Conservation (phyloP, 306 rosid species). For the Sesbania bispinosa region DNA sequence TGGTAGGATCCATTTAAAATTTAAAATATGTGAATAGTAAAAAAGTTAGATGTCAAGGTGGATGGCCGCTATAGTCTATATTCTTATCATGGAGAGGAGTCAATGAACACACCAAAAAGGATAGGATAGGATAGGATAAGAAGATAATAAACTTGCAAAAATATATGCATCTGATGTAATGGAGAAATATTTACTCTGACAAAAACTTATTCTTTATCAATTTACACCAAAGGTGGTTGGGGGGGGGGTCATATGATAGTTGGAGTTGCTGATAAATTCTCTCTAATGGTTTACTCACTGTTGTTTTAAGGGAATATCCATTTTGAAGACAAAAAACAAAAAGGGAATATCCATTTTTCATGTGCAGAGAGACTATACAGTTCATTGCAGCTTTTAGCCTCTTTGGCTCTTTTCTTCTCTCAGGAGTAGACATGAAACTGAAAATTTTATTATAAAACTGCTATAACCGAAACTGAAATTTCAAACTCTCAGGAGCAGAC, state of each 20-base stretch:
- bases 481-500: background rate
- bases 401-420: background rate
- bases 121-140: background rate
- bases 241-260: background rate
- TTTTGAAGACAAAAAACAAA: too few species aligned
- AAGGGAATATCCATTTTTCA: too few species aligned
- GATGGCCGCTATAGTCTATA: too few species aligned
- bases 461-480: background rate
- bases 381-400: background rate
- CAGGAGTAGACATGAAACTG: too few species aligned
- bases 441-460: too few species aligned
- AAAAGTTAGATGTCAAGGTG: too few species aligned
- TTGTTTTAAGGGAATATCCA: too few species aligned
- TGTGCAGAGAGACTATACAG: background rate
- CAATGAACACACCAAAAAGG: background rate
- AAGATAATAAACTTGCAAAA: background rate
- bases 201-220: background rate
- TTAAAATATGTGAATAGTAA: too few species aligned
- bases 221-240: background rate
- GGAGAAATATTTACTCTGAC: background rate
- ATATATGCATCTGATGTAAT: background rate
- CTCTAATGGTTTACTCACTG: too few species aligned
- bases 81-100: constrained; percentile 8
- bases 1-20: too few species aligned
- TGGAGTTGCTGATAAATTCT: too few species aligned